Conservation (phyloP, 495 filamentous ascomycete genomes). For the Talaromyces nanjingensis region DNA sequence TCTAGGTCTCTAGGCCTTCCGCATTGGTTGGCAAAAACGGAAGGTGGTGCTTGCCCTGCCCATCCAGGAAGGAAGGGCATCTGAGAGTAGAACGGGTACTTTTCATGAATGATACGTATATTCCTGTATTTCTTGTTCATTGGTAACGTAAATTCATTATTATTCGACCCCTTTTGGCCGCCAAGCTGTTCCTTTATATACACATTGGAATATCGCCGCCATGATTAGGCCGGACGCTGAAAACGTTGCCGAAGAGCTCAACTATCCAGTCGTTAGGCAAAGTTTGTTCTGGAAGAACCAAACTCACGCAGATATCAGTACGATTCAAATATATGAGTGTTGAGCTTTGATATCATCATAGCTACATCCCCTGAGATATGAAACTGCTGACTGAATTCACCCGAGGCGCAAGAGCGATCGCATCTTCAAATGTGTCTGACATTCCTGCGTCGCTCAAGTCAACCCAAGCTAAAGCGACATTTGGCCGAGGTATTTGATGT, state of each 20-base stretch:
- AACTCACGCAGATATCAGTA: neutral
- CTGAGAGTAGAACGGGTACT: neutral
- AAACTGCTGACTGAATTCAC: no score
- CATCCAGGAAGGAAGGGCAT: neutral
- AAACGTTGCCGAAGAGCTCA: no score
- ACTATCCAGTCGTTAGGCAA: neutral
- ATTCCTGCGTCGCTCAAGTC: neutral
- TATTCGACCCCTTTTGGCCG: neutral
- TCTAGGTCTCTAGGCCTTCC: neutral
- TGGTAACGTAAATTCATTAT: neutral
- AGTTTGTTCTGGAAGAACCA: neutral
- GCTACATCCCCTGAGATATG: no score
- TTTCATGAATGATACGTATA: neutral
- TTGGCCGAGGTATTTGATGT: neutral
- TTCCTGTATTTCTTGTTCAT: neutral
- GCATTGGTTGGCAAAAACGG: neutral
- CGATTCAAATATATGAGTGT: neutral
- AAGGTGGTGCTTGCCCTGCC: neutral
- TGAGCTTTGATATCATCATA: no score
- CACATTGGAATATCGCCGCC: neutral
- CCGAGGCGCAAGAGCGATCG: neutral
- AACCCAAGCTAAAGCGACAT: neutral
- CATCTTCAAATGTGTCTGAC: neutral
- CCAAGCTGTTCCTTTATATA: neutral
- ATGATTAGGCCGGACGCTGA: neutral